Evolutionary conservation across 148 eudicot species (phyloP), one percentile per base, ranked within the genome.

Genomic region (Nepenthes gracilis): DNA sequence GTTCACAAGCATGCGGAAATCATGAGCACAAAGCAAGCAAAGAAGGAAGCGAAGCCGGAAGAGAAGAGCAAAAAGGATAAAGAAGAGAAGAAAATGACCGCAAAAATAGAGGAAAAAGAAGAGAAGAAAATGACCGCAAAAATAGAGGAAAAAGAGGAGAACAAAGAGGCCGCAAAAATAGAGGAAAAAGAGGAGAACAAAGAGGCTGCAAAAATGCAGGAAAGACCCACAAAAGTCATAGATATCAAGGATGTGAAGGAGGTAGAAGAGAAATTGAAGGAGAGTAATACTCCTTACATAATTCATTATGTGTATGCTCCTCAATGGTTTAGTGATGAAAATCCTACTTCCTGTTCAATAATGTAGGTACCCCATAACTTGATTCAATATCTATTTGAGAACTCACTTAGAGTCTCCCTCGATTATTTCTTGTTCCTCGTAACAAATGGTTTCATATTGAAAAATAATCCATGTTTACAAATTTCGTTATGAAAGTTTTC

Each of bases 261-360:
- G 37, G 85, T 85, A 53, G 81, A 79, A 60, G 85, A 74, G 6
- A 81, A 78, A 45, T 75, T 73, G 43, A 73, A 67, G 53, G 83
- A 70, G 0, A 77, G 72, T 47, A 76, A 76, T 36, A 77, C 68
- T 43, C 89, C 89, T 0, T 91, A 91, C 49, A 79, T 90, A 33
- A 72, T 91, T 35, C 97, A 87, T 67, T 91, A 85, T 67, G 87
- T 83, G 35, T 83, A 91, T 67, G 96, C 92, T 10, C 93, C 96
- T 66, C 97, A 81, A 47, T 63, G 80, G 81, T 87, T 91, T 57
- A 87, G 96, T 59, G 96, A 91, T 61, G 97, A 91, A 74, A 84
- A 91, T 66, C 96, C 97, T 2, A 83, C 87, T 70, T 88, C 96
- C 15, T 87, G 97, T 67, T 74, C 74, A 1, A 34, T 83, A 2